Percentiles rank a stretch among this genome's conserved stretches.
Conservation (phyloP, 495 filamentous ascomycete species). For the Umbilicaria muhlenbergii region DNA sequence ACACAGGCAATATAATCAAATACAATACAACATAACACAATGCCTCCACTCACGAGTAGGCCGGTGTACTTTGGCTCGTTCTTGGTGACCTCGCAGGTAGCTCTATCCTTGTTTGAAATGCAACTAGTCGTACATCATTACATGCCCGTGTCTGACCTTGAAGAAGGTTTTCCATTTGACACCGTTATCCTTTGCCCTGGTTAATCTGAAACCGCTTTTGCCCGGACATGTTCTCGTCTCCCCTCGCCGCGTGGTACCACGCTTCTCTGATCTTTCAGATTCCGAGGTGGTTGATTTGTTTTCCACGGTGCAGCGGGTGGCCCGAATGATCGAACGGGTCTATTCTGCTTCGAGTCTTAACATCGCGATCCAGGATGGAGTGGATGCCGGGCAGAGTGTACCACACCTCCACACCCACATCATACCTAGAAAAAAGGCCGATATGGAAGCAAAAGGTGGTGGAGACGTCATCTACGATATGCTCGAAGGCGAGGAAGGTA, state of each 20-base stretch:
- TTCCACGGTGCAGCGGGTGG: constrained; percentile 63
- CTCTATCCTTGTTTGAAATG: neutral
- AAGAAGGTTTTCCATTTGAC: constrained; percentile 73
- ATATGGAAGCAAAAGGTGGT: constrained; percentile 35
- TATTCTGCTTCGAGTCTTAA: constrained; percentile 61
- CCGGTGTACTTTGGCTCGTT: constrained; percentile 47
- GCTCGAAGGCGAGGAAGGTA: constrained; percentile 73
- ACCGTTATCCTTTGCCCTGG: constrained; percentile 62
- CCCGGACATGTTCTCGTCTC: constrained; percentile 83
- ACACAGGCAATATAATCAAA: too few relatives aligned
- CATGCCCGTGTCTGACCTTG: constrained; percentile 8
- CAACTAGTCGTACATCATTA: neutral
- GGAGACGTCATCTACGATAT: constrained; percentile 59
- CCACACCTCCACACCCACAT: constrained; percentile 88
- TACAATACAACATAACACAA: neutral
- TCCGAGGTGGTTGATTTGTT: constrained; percentile 76
- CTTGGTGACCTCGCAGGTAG: constrained; percentile 46
- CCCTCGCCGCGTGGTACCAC: constrained; percentile 40
- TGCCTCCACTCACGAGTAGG: constrained; percentile 7
- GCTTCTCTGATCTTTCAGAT: constrained; percentile 57
- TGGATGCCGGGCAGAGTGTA: constrained; percentile 77
- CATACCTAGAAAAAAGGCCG: constrained; percentile 54
- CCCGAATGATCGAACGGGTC: constrained; percentile 58
- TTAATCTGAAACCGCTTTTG: constrained; percentile 88
- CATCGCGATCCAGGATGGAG: constrained; percentile 84